Conservation (phyloP, 1,284 basidiomycete species). For the Trichosporon sp. region DNA sequence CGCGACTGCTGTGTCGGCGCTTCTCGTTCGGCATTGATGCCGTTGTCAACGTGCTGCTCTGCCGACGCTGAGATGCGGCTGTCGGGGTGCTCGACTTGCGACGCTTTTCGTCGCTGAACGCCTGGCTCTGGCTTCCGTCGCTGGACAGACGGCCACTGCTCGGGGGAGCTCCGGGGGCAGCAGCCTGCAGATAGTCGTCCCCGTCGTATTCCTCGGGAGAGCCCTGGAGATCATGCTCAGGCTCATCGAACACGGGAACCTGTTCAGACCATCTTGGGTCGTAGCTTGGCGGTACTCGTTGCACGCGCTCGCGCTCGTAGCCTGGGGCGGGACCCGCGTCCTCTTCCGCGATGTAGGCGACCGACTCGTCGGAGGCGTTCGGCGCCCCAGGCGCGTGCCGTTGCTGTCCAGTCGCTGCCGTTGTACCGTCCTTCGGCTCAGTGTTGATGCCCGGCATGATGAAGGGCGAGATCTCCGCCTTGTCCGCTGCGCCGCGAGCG, state of each 20-base stretch:
- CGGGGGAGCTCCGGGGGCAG: neutral
- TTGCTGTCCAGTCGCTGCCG: neutral
- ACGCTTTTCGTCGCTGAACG: neutral
- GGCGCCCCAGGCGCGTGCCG: no score
- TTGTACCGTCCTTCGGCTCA: neutral
- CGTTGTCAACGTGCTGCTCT: neutral
- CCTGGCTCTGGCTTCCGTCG: neutral
- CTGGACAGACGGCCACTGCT: neutral
- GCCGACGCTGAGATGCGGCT: neutral
- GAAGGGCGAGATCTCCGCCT: neutral
- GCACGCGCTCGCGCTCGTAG: conserved; percentile 4
- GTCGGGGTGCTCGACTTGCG: conserved; percentile 1
- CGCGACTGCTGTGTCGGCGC: neutral
- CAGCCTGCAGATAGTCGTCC: neutral
- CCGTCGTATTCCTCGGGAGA: neutral
- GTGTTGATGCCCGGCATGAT: neutral
- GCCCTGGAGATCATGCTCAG: neutral
- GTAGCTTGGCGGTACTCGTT: neutral
- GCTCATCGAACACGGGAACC: neutral
- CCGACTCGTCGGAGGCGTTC: neutral
- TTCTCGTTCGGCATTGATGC: neutral
- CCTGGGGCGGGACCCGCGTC: neutral
- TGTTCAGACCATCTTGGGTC: conserved; percentile 1
- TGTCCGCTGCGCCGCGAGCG: neutral
- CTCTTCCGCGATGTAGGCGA: neutral